These are phyloP conservation scores for Favolaschia claudopus DNA, from an alignment of 768 basidiomycete genomes.

Conservation along the genomic window DNA sequence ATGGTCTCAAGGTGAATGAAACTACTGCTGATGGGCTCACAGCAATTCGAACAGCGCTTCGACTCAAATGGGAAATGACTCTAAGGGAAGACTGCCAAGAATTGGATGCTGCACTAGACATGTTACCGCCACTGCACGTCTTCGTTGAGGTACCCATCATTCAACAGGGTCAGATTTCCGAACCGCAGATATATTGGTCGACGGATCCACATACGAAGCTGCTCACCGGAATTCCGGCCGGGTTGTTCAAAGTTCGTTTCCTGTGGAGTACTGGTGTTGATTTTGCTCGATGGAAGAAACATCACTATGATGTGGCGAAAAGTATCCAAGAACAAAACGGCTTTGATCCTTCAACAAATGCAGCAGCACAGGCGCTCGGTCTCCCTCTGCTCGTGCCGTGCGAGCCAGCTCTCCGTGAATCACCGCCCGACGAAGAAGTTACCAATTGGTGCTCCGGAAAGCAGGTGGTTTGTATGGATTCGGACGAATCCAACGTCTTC, in stretches of 20 bases:
- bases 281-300: background rate
- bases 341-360: background rate
- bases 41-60: too few species aligned
- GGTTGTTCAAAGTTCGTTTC: background rate
- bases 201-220: background rate
- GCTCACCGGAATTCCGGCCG: background rate
- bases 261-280: background rate
- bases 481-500: too few species aligned
- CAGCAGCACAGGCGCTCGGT: background rate
- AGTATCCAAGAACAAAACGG: background rate
- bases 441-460: too few species aligned
- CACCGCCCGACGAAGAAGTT: too few species aligned
- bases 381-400: background rate
- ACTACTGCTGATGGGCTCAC: too few species aligned
- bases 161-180: background rate
- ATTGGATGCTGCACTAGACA: too few species aligned
- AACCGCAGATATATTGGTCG: slow-evolving; percentile 1
- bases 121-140: too few species aligned
- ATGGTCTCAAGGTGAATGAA: too few species aligned
- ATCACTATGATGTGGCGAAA: slow-evolving; percentile 3
- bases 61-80: too few species aligned
- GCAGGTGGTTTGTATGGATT: too few species aligned
- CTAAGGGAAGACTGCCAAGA: too few species aligned
- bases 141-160: background rate
- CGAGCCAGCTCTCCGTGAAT: too few species aligned